Evolutionary conservation across 257 asterid genomes (phyloP).

Genomic region (Solanum dulcamara): DNA sequence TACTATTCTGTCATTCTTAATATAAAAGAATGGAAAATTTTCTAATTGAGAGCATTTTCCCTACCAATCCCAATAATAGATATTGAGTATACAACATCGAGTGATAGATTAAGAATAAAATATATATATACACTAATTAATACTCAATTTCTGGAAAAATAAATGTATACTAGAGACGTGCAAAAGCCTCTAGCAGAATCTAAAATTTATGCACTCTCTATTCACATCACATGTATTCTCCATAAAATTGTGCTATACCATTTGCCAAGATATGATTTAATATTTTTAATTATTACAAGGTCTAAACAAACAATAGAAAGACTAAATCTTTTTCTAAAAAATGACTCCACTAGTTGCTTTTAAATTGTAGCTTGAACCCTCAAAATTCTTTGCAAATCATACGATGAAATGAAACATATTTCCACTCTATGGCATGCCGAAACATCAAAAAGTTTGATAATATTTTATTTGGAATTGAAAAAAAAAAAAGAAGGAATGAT

Average conservation of each 20-base stretch:
- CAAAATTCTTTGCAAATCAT: neutral
- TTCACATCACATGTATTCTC: neutral
- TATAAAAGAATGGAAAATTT: too few species aligned
- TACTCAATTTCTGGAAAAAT: neutral
- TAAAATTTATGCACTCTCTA: neutral
- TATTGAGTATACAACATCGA: neutral
- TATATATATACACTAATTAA: neutral
- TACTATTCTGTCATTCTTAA: too few species aligned
- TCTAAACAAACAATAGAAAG: neutral
- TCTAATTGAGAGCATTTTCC: neutral
- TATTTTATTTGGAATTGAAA: neutral
- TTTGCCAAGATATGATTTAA: neutral
- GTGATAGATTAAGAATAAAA: neutral
- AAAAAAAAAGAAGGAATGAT: neutral
- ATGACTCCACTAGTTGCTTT: neutral
- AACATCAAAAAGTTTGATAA: neutral
- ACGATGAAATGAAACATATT: neutral
- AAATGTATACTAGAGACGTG: neutral
- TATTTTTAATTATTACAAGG: neutral
- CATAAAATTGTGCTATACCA: neutral
- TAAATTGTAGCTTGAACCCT: neutral
- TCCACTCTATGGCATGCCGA: neutral
- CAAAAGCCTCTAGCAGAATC: neutral
- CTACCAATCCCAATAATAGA: neutral
- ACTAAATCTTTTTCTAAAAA: neutral